Percentiles rank a stretch among this genome's conserved stretches.
phyloP scores from a whole-genome alignment of 2,329 filamentous ascomycete species.

The Piedraia hortae region DNA sequence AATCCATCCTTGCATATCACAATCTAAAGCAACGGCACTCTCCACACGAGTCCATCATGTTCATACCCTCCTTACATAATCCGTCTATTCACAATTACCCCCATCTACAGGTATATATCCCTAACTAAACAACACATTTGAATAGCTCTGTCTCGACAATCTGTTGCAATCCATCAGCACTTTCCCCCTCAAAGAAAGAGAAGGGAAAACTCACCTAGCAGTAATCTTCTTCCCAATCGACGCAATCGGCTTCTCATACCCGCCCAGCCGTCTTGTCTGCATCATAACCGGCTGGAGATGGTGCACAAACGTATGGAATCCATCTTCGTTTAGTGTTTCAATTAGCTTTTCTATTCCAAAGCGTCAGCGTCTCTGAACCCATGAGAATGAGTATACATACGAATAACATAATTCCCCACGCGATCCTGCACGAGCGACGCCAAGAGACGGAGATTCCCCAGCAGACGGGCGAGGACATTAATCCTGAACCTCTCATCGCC shows the following conservation, averaged over 20 bases:
- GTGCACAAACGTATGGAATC: constrained; percentile 17
- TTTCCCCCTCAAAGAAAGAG: no score
- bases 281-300: constrained; percentile 18
- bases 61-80: no score
- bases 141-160: no score
- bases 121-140: no score
- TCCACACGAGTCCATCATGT: no score
- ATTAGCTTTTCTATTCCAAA: constrained; percentile 46
- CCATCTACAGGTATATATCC: no score
- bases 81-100: no score
- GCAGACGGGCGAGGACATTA: constrained; percentile 24
- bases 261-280: constrained; percentile 17
- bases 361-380: constrained; percentile 3
- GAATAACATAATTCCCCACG: constrained; percentile 88
- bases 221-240: constrained; percentile 24
- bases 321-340: constrained; percentile 15
- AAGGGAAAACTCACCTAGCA: no score
- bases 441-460: constrained; percentile 41
- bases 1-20: no score
- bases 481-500: constrained; percentile 36
- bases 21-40: no score
- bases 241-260: constrained; percentile 18
- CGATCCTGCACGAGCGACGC: constrained; percentile 72
- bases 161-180: no score
- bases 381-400: constrained; percentile 28